These are phyloP conservation scores for Nicotiana obtusifolia DNA, from an alignment of 257 asterid genomes.

Conservation along the genomic window DNA sequence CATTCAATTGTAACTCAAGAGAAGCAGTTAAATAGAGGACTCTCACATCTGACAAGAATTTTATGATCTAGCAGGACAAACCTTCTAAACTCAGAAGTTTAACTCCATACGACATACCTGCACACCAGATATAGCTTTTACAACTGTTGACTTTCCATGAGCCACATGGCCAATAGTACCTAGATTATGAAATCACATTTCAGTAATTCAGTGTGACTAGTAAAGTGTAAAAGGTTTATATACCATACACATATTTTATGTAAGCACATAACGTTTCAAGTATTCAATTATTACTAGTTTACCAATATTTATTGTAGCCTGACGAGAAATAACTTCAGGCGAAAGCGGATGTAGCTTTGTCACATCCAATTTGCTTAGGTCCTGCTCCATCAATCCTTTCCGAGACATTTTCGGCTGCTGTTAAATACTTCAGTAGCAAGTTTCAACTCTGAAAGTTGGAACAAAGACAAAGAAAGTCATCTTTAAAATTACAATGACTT, in stretches of 20 bases:
- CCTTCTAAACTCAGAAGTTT: not conserved
- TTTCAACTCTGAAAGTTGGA: not conserved
- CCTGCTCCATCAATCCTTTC: conserved; percentile 95
- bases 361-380: conserved; percentile 85
- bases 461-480: not conserved
- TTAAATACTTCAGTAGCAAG: not conserved
- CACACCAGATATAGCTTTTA: conserved; percentile 8
- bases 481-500: not conserved
- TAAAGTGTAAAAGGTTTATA: not conserved
- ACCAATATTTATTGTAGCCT: conserved; percentile 95
- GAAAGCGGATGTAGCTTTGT: conserved; percentile 76
- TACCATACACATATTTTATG: not conserved
- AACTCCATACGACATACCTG: conserved; percentile 2
- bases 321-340: conserved; percentile 97
- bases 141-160: conserved; percentile 37
- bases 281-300: not conserved
- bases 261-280: not conserved
- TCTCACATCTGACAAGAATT: not conserved
- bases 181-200: conserved; percentile 16
- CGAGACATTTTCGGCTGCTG: conserved; percentile 52
- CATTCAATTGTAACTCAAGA: not conserved
- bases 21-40: not conserved
- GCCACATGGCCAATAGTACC: conserved; percentile 99
- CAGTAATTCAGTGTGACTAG: not conserved
- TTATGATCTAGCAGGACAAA: not conserved